Evolutionary conservation across 192 early-diverging fungal genomes (phyloP).

Genomic region (Paraglomus brasilianum): DNA sequence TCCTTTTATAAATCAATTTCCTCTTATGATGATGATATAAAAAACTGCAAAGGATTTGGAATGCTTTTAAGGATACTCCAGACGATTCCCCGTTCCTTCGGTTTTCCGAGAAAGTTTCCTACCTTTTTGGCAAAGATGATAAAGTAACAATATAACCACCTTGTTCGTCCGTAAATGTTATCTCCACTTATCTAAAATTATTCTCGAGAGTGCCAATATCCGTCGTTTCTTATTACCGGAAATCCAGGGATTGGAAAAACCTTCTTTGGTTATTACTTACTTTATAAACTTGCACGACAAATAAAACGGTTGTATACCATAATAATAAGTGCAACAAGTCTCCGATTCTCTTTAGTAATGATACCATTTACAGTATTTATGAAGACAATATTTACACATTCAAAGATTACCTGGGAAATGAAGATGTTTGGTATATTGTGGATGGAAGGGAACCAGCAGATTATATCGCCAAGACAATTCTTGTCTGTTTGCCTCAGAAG

Average conservation of each 20-base stretch:
- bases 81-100: neutral
- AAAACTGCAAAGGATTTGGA: constrained; percentile 3
- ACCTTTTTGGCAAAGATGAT: constrained; percentile 13
- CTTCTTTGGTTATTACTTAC: too few relatives aligned
- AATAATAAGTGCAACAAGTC: constrained; percentile 3
- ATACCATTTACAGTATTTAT: neutral
- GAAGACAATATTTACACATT: constrained; percentile 1
- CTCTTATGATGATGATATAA: neutral
- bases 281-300: too few relatives aligned
- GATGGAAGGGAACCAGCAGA: too few relatives aligned
- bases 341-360: constrained; percentile 20
- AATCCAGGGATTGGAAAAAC: constrained; percentile 23
- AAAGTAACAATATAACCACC: constrained; percentile 17
- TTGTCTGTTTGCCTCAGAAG: neutral
- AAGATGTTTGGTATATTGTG: constrained; percentile 15
- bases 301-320: too few relatives aligned
- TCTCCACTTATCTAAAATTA: constrained; percentile 9
- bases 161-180: constrained; percentile 22
- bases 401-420: neutral
- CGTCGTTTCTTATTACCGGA: neutral
- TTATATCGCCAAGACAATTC: constrained; percentile 14
- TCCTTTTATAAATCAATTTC: too few relatives aligned
- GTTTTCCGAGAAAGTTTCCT: neutral
- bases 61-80: constrained; percentile 8
- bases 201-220: neutral